Evolutionary conservation across 2,329 filamentous ascomycete species (phyloP).

Genomic region (Tricladium varicosporioides): DNA sequence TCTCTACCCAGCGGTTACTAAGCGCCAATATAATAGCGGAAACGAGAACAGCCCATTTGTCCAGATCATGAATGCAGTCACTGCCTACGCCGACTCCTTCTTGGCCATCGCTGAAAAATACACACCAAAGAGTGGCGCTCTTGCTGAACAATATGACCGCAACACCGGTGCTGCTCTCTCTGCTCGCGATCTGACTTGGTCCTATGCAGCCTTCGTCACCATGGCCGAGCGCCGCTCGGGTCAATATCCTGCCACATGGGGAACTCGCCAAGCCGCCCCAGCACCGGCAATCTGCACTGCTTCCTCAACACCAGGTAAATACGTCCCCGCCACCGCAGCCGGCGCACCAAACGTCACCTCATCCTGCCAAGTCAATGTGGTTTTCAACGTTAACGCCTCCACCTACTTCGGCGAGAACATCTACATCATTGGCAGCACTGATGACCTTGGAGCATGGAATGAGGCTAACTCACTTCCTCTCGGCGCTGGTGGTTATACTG

Average conservation of each 20-base stretch:
- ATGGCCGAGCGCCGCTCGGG: slow-evolving; percentile 54
- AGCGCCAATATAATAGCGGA: slow-evolving; percentile 62
- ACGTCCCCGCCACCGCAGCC: slow-evolving; percentile 48
- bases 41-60: slow-evolving; percentile 53
- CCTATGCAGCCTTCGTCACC: slow-evolving; percentile 67
- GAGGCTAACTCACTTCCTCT: slow-evolving; percentile 34
- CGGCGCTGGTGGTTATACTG: slow-evolving; percentile 42
- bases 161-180: slow-evolving; percentile 53
- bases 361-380: slow-evolving; percentile 36
- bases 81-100: slow-evolving; percentile 60
- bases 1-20: slow-evolving; percentile 54
- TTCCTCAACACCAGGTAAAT: slow-evolving; percentile 47
- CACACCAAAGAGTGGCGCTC: slow-evolving; percentile 54
- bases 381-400: slow-evolving; percentile 45
- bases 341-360: slow-evolving; percentile 31
- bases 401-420: slow-evolving; percentile 49
- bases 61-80: slow-evolving; percentile 51
- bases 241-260: slow-evolving; percentile 55
- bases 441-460: slow-evolving; percentile 45
- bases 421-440: slow-evolving; percentile 42
- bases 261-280: slow-evolving; percentile 41
- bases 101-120: slow-evolving; percentile 47
- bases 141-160: slow-evolving; percentile 66
- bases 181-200: slow-evolving; percentile 70
- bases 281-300: slow-evolving; percentile 49